These are phyloP conservation scores for Beauveria varroae DNA, from an alignment of 2,329 filamentous ascomycete species.

Conservation along the genomic window DNA sequence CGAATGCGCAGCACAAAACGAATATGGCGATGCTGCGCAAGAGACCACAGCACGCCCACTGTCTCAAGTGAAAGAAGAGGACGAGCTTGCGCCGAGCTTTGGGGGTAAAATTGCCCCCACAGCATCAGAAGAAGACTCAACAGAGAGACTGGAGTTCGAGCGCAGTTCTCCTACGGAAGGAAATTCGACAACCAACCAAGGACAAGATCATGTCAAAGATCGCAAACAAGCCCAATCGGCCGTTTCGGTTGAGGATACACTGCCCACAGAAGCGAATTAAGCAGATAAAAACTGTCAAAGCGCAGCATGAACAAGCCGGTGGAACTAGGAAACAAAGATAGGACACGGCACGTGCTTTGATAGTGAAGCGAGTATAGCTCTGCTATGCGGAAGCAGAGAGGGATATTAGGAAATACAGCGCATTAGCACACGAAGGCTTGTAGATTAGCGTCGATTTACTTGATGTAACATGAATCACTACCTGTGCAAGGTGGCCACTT, in stretches of 20 bases:
- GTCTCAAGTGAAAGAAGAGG: slow-evolving; percentile 31
- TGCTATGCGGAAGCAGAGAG: not conserved
- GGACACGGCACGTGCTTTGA: not conserved
- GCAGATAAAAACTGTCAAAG: not conserved
- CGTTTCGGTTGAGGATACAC: not conserved
- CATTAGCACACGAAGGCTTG: not conserved
- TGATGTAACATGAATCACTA: not conserved
- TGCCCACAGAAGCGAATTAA: not conserved
- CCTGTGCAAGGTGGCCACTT: not conserved
- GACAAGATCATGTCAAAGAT: not conserved
- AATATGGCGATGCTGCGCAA: slow-evolving; percentile 15
- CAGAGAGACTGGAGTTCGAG: slow-evolving; percentile 2
- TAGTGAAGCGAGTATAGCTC: not conserved
- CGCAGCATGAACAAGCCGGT: no score
- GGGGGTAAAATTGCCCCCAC: slow-evolving; percentile 14
- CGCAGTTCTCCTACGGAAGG: not conserved
- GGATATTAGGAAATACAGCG: not conserved
- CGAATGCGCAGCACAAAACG: not conserved
- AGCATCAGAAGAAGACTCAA: not conserved
- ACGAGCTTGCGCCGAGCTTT: slow-evolving; percentile 25
- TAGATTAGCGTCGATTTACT: slow-evolving; percentile 2
- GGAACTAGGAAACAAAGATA: no score
- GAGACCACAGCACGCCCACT: slow-evolving; percentile 21
- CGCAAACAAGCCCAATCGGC: not conserved
- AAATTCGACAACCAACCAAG: not conserved